Percentiles rank a stretch among this genome's conserved stretches.
phyloP scores from a whole-genome alignment of 1,139 yeast genomes.

The Sugiyamaella grinbergsii region DNA sequence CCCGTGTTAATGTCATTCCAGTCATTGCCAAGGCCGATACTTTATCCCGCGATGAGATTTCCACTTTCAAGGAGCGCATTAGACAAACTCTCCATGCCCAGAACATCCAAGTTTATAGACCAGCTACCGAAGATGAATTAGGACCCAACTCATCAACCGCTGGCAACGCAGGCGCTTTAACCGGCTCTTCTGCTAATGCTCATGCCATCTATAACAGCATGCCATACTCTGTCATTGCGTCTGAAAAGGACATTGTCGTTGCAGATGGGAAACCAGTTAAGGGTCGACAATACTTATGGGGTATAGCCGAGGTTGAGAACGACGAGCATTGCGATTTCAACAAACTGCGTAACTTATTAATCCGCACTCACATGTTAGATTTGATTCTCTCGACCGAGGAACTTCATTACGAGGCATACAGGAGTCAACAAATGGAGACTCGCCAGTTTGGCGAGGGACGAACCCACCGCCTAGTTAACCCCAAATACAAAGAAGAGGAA shows the following conservation, averaged over 20 bases:
- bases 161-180: constrained; percentile 34
- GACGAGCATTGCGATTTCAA: constrained; percentile 95
- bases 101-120: constrained; percentile 85
- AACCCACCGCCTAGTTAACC: constrained; percentile 61
- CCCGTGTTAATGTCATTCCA: constrained; percentile 92
- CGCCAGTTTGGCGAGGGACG: constrained; percentile 52
- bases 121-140: constrained; percentile 51
- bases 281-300: constrained; percentile 98
- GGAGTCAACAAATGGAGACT: constrained; percentile 76
- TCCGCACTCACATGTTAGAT: constrained; percentile 94
- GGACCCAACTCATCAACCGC: constrained; percentile 3
- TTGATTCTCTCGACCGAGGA: constrained; percentile 88
- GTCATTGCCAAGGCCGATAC: constrained; percentile 96
- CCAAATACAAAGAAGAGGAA: constrained; percentile 94
- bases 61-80: constrained; percentile 75
- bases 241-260: constrained; percentile 76
- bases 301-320: constrained; percentile 94
- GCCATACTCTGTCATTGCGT: constrained; percentile 94
- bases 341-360: constrained; percentile 79
- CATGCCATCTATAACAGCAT: constrained; percentile 72
- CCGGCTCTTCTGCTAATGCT: constrained; percentile 58
- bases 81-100: constrained; percentile 92
- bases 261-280: constrained; percentile 74
- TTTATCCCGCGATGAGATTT: constrained; percentile 77
- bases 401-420: constrained; percentile 84